Conservation (phyloP, 345 rosid genomes). For the Clausena lansium region DNA sequence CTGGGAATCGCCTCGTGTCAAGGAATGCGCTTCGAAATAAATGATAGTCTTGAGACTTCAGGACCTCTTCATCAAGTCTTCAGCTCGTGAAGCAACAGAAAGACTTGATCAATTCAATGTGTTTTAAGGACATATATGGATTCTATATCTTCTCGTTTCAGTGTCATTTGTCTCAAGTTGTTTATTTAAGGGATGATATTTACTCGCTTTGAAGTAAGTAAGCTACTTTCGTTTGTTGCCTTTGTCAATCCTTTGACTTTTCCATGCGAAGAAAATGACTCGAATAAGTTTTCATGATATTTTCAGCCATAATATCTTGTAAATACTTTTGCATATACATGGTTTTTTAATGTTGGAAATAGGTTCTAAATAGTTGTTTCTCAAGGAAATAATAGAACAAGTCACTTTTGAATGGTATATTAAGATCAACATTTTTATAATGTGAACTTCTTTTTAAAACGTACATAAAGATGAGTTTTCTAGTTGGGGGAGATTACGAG, state of each 20-base stretch:
- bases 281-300: background rate
- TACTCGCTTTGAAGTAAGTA: conserved; percentile 14
- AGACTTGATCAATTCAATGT: conserved; percentile 8
- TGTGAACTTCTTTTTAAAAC: no score
- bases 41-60: conserved; percentile 29
- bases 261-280: background rate
- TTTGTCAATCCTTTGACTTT: conserved; percentile 3
- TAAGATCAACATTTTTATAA: no score
- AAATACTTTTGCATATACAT: background rate
- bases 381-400: no score
- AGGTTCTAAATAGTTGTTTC: no score
- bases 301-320: background rate
- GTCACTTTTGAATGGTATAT: no score
- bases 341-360: background rate
- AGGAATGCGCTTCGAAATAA: conserved; percentile 39
- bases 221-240: conserved; percentile 16
- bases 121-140: conserved; percentile 13
- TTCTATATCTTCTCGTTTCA: background rate
- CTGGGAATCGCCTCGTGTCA: conserved; percentile 43
- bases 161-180: conserved; percentile 24
- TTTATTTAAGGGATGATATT: conserved; percentile 11
- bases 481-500: no score
- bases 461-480: no score
- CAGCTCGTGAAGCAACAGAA: conserved; percentile 6
- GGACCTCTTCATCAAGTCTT: conserved; percentile 4